These are phyloP conservation scores for Saccharomycopsis crataegensis DNA, from an alignment of 1,139 yeast genomes.

Conservation along the genomic window DNA sequence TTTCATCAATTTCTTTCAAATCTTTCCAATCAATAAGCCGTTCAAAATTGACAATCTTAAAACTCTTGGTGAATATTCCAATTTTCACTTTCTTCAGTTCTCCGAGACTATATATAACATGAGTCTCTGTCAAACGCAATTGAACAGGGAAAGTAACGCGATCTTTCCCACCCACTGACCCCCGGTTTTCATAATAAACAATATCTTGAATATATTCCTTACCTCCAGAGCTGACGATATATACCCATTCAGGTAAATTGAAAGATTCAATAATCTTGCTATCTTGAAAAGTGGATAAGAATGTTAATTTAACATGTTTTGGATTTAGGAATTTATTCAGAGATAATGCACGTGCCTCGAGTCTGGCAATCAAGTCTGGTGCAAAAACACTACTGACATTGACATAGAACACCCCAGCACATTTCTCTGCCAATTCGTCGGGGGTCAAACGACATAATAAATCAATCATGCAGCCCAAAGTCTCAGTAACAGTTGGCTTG, in stretches of 20 bases:
- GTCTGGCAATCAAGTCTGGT: not conserved
- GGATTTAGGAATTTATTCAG: conserved; percentile 9
- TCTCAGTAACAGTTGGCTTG: conserved; percentile 30
- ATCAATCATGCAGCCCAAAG: not conserved
- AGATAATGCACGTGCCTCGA: conserved; percentile 1
- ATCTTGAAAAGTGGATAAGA: conserved; percentile 14
- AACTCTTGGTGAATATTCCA: conserved; percentile 10
- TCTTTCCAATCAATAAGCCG: conserved; percentile 15
- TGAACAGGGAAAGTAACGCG: not conserved
- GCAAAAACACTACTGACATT: conserved; percentile 14
- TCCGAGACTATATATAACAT: conserved; percentile 12
- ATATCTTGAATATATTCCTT: conserved; percentile 6
- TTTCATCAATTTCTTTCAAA: conserved; percentile 5
- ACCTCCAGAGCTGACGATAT: conserved; percentile 7
- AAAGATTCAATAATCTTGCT: conserved; percentile 15
- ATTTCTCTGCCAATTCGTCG: conserved; percentile 8
- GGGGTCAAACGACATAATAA: conserved; percentile 9
- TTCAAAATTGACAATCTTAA: conserved; percentile 15
- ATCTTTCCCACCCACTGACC: not conserved
- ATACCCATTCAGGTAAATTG: conserved; percentile 12
- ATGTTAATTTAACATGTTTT: conserved; percentile 3
- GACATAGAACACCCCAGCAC: conserved; percentile 16
- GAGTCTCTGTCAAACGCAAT: conserved; percentile 5
- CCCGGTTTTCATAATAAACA: not conserved
- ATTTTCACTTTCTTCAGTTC: conserved; percentile 6